Percentiles rank a stretch among this genome's conserved stretches.
Evolutionary conservation across 2,329 filamentous ascomycete genomes (phyloP).

Genomic region (Lanzia echinophila): DNA sequence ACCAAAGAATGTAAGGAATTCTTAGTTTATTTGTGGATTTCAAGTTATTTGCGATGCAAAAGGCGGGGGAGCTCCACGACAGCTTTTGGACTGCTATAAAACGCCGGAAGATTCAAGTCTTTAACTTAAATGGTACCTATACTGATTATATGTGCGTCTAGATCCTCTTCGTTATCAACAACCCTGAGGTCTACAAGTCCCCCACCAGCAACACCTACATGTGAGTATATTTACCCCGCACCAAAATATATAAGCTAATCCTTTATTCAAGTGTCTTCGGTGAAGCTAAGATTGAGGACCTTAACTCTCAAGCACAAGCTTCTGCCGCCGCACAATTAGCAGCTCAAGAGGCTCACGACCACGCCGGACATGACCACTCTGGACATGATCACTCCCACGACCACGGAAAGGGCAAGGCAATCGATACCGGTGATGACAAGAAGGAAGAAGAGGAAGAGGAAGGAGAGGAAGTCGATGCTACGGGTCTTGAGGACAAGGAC

Average conservation of each 20-base stretch:
- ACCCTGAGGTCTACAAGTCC: slow-evolving; percentile 99
- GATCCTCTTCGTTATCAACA: slow-evolving; percentile 99
- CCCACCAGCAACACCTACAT: slow-evolving; percentile 99
- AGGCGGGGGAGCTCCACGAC: not conserved
- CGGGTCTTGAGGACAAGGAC: slow-evolving; percentile 95
- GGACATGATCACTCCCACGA: slow-evolving; percentile 57
- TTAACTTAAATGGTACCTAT: not conserved
- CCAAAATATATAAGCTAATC: slow-evolving; percentile 11
- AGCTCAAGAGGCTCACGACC: slow-evolving; percentile 49
- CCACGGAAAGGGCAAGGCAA: slow-evolving; percentile 55
- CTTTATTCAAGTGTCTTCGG: slow-evolving; percentile 74
- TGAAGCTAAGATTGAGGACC: slow-evolving; percentile 99
- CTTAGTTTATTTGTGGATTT: not conserved
- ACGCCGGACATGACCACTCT: slow-evolving; percentile 48
- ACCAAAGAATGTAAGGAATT: slow-evolving; percentile 88
- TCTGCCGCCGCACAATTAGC: slow-evolving; percentile 94
- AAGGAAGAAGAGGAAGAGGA: slow-evolving; percentile 79
- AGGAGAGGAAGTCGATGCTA: slow-evolving; percentile 90
- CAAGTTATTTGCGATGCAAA: not conserved
- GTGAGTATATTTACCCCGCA: slow-evolving; percentile 49
- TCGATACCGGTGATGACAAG: slow-evolving; percentile 62
- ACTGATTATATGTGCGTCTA: slow-evolving; percentile 34
- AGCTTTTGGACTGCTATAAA: not conserved
- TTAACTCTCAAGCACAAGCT: slow-evolving; percentile 96
- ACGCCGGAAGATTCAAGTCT: not conserved